Evolutionary conservation across 176 grass and related monocot genomes (phyloP), one percentile per base, ranked within the genome.

Genomic region (Phoenix dactylifera): DNA sequence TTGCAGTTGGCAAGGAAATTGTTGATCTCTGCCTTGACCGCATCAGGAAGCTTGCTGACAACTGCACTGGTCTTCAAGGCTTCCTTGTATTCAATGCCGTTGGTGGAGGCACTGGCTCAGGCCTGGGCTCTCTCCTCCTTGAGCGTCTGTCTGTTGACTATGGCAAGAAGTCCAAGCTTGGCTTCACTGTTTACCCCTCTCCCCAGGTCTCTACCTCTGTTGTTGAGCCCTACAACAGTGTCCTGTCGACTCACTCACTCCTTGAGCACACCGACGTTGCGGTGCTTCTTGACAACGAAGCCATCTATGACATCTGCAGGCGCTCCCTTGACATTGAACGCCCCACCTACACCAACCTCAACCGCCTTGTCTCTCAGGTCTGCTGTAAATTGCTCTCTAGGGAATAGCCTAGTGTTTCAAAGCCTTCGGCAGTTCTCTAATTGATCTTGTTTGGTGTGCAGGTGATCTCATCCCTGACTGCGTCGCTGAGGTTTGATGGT

Each of bases 21-120:
- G 76, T 92, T 24, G 83, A 92, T 25, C 76, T 83, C 65, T 83
- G 83, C 76, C 83, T 92, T 4, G 83, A 87, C 30, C 79, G 88
- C 57, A 80, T 92, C 76, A 70, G 88, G 61, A 83, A 92, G 76
- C 57, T 92, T 2, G 79, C 83, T 9, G 83, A 92, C 51, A 92
- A 92, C 76, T 92, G 88, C 66, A 78, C 79, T 55, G 79, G 88
- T 5, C 79, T 92, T 48, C 88, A 92, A 77, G 88, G 88, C 52
- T 92, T 92, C 73, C 70, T 92, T n/a, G 83, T 92, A 24, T 92
- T 92, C 83, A 86, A 86, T 64, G 88, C 88, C 4, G 88, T 86
- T 4, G 88, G 88, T 26, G 88, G 88, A 52, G 88, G 88, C 29
- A 87, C 88, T 0, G 88, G 88, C 15, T 92, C 88, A n/a, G 83